A percentile compares a stretch with the other conserved stretches of the same genome.
Conservation (phyloP, 2,329 filamentous ascomycete species). For the Amauroascus verrucosus region DNA sequence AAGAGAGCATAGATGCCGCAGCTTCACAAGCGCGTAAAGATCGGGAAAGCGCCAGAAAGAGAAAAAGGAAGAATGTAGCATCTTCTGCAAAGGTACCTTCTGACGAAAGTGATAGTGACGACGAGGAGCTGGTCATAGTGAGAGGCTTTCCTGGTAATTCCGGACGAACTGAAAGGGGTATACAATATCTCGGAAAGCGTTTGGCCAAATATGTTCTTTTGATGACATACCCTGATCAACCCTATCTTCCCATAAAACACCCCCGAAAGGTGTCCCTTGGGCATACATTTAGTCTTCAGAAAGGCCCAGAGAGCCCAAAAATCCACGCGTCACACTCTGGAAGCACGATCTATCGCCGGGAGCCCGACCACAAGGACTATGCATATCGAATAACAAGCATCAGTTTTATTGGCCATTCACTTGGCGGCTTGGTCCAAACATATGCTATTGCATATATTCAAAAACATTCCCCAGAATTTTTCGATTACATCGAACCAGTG, state of each 20-base stretch:
- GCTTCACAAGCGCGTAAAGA: slow-evolving; percentile 63
- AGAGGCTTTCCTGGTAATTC: slow-evolving; percentile 84
- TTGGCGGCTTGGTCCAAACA: slow-evolving; percentile 81
- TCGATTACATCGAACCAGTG: slow-evolving; percentile 70
- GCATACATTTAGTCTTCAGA: slow-evolving; percentile 23
- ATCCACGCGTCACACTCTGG: slow-evolving; percentile 31
- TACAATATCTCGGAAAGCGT: slow-evolving; percentile 92
- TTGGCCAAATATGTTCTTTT: slow-evolving; percentile 82
- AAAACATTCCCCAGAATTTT: slow-evolving; percentile 87
- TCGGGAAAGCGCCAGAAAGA: slow-evolving; percentile 47
- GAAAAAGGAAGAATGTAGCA: slow-evolving; percentile 21
- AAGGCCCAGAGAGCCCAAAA: slow-evolving; percentile 37
- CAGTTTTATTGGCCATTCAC: slow-evolving; percentile 85
- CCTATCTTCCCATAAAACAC: slow-evolving; percentile 60
- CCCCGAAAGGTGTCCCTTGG: slow-evolving; percentile 27
- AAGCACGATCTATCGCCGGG: slow-evolving; percentile 48
- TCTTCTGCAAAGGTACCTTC: background rate
- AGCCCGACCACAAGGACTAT: slow-evolving; percentile 34
- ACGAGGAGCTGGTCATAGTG: slow-evolving; percentile 64
- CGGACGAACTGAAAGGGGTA: slow-evolving; percentile 82
- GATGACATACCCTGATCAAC: slow-evolving; percentile 89
- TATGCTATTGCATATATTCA: slow-evolving; percentile 95
- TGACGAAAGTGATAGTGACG: slow-evolving; percentile 27
- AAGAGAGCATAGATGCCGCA: slow-evolving; percentile 88
- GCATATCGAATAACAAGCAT: slow-evolving; percentile 85